Evolutionary conservation across 306 rosid genomes (phyloP), one percentile per base, ranked within the genome.

Genomic region (Geum urbanum): DNA sequence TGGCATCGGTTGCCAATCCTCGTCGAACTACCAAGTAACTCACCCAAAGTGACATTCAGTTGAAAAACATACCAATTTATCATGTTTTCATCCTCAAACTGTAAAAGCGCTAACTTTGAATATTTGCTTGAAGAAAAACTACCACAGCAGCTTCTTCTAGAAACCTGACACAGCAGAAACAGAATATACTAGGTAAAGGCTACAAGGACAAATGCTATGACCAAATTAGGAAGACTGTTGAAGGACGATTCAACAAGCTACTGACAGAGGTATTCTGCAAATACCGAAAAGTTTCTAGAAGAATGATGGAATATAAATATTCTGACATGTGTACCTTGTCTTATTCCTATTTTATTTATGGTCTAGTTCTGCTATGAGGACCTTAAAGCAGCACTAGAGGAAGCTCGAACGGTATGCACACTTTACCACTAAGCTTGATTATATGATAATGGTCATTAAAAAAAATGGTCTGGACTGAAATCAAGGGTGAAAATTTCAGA

Each of bases 151-250:
- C 86, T 72, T 85, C 92, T 78, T 85, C 96, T 19, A 90, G 83
- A 81, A 86, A 84, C 71, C 61, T 87, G 63, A 66, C 82, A 5
- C 97, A 84, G 69, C 97, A 94, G 77, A 94, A 83, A 65, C 22
- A 88, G 81, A 90, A 94, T 84, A 83, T 76, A 79, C 92, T 82
- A 64, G 95, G 97, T 64, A 94, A 94, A 90, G 92, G 92, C 78
- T 94, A 81, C 39, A 94, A 84, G 81, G 98, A 94, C 79, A 90
- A 87, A 80, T 94, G 97, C 83, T 94, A 94, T 75, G 97, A 94
- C 69, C 96, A 88, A 76, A 88, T 94, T 80, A 67, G 95, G 84
- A 94, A 88, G 87, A 86, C 97, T 67, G 98, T 94, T 60, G 98
- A 94, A 81, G 82, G 66, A 56, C 79, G 98, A 66, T 94, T 94